phyloP scores from a whole-genome alignment of 352 stramenopile species.

The Pilasporangium apinafurcum region DNA sequence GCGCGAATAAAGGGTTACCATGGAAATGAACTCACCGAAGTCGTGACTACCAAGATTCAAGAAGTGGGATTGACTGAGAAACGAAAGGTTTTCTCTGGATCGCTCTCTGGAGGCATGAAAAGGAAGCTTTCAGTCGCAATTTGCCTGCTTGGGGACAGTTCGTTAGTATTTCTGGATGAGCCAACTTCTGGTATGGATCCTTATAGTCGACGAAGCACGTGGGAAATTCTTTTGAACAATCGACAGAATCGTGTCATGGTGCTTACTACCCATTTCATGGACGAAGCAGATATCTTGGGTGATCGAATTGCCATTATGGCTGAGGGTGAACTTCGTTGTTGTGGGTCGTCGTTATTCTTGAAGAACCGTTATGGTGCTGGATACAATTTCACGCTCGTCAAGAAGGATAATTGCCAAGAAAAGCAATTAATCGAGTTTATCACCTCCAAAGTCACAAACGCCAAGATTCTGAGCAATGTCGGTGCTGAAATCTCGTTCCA shows the following conservation, averaged over 20 bases:
- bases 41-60: constrained; percentile 59
- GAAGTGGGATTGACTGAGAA: constrained; percentile 92
- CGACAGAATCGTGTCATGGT: constrained; percentile 65
- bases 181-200: constrained; percentile 93
- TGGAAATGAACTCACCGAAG: constrained; percentile 3
- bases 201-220: constrained; percentile 83
- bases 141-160: constrained; percentile 63
- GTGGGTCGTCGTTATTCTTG: constrained; percentile 70
- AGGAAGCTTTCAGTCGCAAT: constrained; percentile 76
- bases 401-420: constrained; percentile 1
- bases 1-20: constrained; percentile 85
- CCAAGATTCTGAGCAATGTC: constrained; percentile 56
- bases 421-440: neutral
- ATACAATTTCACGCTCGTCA: constrained; percentile 55
- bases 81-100: constrained; percentile 29
- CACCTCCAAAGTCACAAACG: too few relatives aligned
- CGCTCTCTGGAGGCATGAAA: constrained; percentile 79
- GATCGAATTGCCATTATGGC: constrained; percentile 90
- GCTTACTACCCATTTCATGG: constrained; percentile 90
- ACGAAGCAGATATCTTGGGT: constrained; percentile 90
- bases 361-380: constrained; percentile 78
- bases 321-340: constrained; percentile 47
- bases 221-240: constrained; percentile 80
- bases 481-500: constrained; percentile 76
- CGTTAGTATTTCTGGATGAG: constrained; percentile 81